Evolutionary conservation across 2,329 filamentous ascomycete genomes (phyloP), one percentile per base, ranked within the genome.

Genomic region (Hirsutella rhossiliensis): DNA sequence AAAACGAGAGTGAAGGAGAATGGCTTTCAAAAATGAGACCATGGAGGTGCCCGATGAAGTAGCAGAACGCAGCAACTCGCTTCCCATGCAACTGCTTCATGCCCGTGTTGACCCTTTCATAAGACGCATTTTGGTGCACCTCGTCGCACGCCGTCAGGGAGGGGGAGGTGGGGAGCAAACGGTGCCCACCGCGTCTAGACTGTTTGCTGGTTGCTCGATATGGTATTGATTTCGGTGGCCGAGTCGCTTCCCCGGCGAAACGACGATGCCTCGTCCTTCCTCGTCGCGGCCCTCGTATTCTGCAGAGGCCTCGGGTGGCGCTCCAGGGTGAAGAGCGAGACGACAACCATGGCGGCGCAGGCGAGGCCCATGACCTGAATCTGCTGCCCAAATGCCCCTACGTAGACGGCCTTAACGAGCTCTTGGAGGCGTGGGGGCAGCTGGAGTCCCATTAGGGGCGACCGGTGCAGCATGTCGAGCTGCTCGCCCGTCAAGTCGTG

Each of bases 351-450:
- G 38, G 59, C 57, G 5, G 60, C 63, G 29, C 66, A 64, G 15
- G 69, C 52, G 23, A 65, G 60, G 39, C 68, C 62, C 64, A 74
- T 68, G 40, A 73, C 56, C 43, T 63, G 65, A 32, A 69, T 64
- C 47, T 74, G 65, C 27, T 64, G 60, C 1, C 61, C 60, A 51
- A 74, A 75, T 2, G 71, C 69, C 2, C 50, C 55, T 0, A 69
- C 63, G 44, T 74, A 74, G 8, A 68, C 63, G 13, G 57, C 52
- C 42, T 61, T 63, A 20, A 72, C 59, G 9, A 58, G 47, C 2
- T 57, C 51, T 38, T 62, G 60, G 13, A 63, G 50, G 1, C 60
- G 52, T 0, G 47, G 42, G 1, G 63, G 55, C 28, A 69, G 56
- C 23, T 57, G 54, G 11, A 65, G 53, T 19, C 61, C 56, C 19